Evolutionary conservation across 768 basidiomycete species (phyloP), one percentile per base, ranked within the genome.

Genomic region (Serendipita vermifera): DNA sequence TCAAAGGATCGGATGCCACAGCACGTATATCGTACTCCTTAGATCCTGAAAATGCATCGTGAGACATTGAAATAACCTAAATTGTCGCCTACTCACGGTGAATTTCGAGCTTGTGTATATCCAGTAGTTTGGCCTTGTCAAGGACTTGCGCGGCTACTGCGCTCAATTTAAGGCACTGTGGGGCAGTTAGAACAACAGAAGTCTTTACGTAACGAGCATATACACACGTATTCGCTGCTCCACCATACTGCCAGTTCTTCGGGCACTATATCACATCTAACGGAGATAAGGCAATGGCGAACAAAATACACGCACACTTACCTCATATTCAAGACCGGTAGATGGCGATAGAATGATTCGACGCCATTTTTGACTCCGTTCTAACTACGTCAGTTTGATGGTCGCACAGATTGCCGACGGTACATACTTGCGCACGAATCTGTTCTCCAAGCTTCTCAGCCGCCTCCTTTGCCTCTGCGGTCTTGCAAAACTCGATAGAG

Each of bases 301-400:
- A 54, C 14, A 39, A 33, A 17, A 11, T 33, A 56, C 17, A 7
- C 7, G 15, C 26, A 13, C 26, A 9, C 65, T 41, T 20, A 70
- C 70, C 77, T 68, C 80, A 83, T 82, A 60, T 79, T 79, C 32
- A 77, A 62, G 40, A 83, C 62, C 1, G 81, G 80, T 15, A 83
- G 66, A 63, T 82, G 80, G 38, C 67, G 68, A 64, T 83, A 79
- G 62, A 82, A 81, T 36, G 75, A 76, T 22, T 77, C 74, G 3
- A 77, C 76, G 9, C 78, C 79, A 33, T 60, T 64, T 24, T 61
- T 59, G 0, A 74, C 70, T 3, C 79, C 79, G 40, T 78, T 68
- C 78, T 81, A 33, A 3, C 33, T 9, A 29, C 22, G 6, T 20
- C 29, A 7, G 14, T n/a, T 15, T 48, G 27, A n/a, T 26, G 9